Evolutionary conservation across 108 stramenopile genomes (phyloP), one percentile per base, ranked within the genome.

Genomic region (Cyclostephanos tholiformis): DNA sequence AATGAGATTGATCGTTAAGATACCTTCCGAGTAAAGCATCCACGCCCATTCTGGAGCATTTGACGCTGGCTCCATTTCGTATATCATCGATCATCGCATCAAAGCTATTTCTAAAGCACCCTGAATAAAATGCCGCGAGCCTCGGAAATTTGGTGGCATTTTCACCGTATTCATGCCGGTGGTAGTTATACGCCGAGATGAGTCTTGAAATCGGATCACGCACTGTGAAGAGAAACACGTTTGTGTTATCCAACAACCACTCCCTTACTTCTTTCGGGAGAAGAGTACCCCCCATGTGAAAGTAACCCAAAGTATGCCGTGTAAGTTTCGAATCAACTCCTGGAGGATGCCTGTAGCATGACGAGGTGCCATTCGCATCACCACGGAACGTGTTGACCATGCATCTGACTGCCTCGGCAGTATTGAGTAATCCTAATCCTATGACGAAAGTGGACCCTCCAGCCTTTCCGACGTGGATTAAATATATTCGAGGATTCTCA

Each of bases 401-500:
- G n/a, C 61, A 62, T 2, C n/a, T 62, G 32, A 62, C 36, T 62
- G 61, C 36, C 12, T 2, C 30, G 12, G 61, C 11, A n/a, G 20
- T 32, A 36, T 32, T 14, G 3, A 62, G 4, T 30, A 38, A 38
- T 35, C n/a, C 17, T 14, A 62, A 62, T 62, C 20, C 20, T 32
- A 17, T 62, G 35, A 38, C 35, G 11, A 62, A 62, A 38, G 61
- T 62, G 2, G 38, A 16, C 3, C 61, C 61, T 30, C 61, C 61
- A 36, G 61, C 36, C n/a, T 62, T 62, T 32, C 61, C 61, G 30
- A 62, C 30, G 9, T 62, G 61, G 3, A 62, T 62, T 4, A 62
- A 32, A 38, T 62, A 62, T 10, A 62, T 62, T 62, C 61, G 61
- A 62, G 61, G 61, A 36, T 62, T 62, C 38, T 32, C 61, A 35